These are phyloP conservation scores for Teratosphaeria pseudoeucalypti DNA, from an alignment of 2,329 filamentous ascomycete genomes.

Conservation along the genomic window DNA sequence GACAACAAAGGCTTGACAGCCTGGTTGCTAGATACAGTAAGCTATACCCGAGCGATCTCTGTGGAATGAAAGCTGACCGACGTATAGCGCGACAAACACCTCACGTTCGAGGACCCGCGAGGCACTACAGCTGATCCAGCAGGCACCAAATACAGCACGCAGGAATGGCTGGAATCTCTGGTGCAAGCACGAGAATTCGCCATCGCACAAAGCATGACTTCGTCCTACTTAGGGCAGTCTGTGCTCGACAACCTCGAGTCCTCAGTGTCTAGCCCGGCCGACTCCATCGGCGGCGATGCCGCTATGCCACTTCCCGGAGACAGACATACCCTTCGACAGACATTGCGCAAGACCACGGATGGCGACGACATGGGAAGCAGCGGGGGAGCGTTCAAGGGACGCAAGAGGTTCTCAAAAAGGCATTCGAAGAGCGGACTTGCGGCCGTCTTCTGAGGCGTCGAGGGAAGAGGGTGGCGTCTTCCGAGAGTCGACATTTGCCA, in stretches of 20 bases:
- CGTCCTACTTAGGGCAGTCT: constrained; percentile 46
- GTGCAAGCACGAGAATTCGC: constrained; percentile 81
- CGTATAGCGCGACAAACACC: constrained; percentile 70
- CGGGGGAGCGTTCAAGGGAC: constrained; percentile 44
- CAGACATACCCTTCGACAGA: constrained; percentile 19
- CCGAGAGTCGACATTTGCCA: too few species aligned
- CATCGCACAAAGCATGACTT: constrained; percentile 47
- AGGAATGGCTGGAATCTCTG: constrained; percentile 87
- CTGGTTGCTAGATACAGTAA: constrained; percentile 89
- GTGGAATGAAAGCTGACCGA: constrained; percentile 8
- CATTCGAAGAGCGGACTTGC: constrained; percentile 92
- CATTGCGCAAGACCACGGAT: constrained; percentile 27
- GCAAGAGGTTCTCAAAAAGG: constrained; percentile 73
- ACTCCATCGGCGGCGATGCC: constrained; percentile 37
- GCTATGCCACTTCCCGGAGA: constrained; percentile 21
- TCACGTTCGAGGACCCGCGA: constrained; percentile 89
- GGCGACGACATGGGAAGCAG: constrained; percentile 26
- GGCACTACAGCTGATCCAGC: constrained; percentile 53
- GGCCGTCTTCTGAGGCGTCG: constrained; percentile 59
- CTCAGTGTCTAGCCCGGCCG: background rate
- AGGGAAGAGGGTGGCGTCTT: background rate
- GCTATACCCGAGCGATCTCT: constrained; percentile 23
- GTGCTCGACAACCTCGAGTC: background rate
- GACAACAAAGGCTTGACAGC: constrained; percentile 80
- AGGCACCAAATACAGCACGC: constrained; percentile 56